Base-by-base conservation (phyloP, 805 yeast species). In the Metschnikowia reukaufii region DNA sequence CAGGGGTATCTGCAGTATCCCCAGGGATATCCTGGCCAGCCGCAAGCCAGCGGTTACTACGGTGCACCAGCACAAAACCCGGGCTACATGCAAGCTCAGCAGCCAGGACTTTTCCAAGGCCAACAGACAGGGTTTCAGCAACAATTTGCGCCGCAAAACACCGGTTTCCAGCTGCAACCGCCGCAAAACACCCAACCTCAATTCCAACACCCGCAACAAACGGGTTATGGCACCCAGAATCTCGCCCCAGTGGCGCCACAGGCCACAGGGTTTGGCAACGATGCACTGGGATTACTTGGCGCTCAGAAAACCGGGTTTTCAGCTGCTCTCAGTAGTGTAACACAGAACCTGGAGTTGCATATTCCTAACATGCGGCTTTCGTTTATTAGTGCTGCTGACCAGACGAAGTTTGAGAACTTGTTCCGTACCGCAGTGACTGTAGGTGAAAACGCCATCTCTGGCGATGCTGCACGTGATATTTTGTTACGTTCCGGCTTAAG, bases 371-470 rank as follows among this genome's bases (percentile, higher is more conserved):
- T 88, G 50, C 79, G 97, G 55, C 73, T 92, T 43, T 83, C 96
- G 9, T 92, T 92, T 63, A 81, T 92, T 51, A 82, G 96, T 3
- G 84, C 86, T 19, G 81, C 79, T 29, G 97, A 92, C 64, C 98
- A 92, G 70, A 78, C 79, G 48, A 86, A 88, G 63, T 92, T 87
- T 62, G 97, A 89, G 66, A 83, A 83, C 57, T 72, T 92, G 56
- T 92, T 92, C 64, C 73, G 92, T 55, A 77, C 88, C 17, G 84
- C 90, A 18, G 92, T 91, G 21, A 78, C 84, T 17, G 69, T 73
- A 16, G 84, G 86, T n/a, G 90, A 85, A 52, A 80, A 71, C 50
- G 75, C 88, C 4, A 79, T 86, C 44, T 70, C 77, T 36, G 91
- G 92, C 9, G 84, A 81, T 38, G 72, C 85, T 5, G 96, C 96